Base-by-base conservation (phyloP, 306 rosid genomes). In the Cucumis melo region DNA sequence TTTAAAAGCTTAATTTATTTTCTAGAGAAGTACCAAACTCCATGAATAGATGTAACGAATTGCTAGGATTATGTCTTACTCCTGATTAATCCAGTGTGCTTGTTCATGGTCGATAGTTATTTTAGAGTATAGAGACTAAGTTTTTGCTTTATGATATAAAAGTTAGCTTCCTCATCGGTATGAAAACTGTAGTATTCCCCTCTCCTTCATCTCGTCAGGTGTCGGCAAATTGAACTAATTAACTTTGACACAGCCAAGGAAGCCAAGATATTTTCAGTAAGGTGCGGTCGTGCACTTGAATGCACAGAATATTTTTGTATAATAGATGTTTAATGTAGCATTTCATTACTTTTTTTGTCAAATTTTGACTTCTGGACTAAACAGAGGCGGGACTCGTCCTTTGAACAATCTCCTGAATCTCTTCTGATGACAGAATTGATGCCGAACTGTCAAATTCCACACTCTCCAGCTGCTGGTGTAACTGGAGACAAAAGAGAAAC, bases 381-480 rank as follows among this genome's bases (percentile, higher is more conserved):
- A 89, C 63, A 88, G 75, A 36, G 92, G 92, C 11, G 90, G 78
- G 27, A 82, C 86, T 80, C 83, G 6, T 89, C 77, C 91, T 84
- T 60, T 70, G 84, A 83, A 91, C 90, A 54, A 88, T 86, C 84
- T 85, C 97, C 78, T 88, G 85, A 21, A 91, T 86, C 51, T 86
- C 83, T 70, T 89, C 90, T 6, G 85, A 68, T 19, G 90, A 81
- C 82, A 89, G 81, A 82, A 82, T 82, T 20, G 93, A 87, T 54
- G 83, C 81, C 78, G 64, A 85, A 10, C 86, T 67, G 11, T 87
- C 93, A 64, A 86, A 89, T 73, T 86, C 81, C 48, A 82, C 86
- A 65, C 82, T 77, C 74, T 89, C 88, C 87, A 91, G 89, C 78
- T 91, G 87, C 81, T 86, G 83, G 80, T 66, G 93, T 77, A 91